Evolutionary conservation across 2,329 filamentous ascomycete species (phyloP), one percentile per base, ranked within the genome.

Genomic region (Ascochyta lentis): DNA sequence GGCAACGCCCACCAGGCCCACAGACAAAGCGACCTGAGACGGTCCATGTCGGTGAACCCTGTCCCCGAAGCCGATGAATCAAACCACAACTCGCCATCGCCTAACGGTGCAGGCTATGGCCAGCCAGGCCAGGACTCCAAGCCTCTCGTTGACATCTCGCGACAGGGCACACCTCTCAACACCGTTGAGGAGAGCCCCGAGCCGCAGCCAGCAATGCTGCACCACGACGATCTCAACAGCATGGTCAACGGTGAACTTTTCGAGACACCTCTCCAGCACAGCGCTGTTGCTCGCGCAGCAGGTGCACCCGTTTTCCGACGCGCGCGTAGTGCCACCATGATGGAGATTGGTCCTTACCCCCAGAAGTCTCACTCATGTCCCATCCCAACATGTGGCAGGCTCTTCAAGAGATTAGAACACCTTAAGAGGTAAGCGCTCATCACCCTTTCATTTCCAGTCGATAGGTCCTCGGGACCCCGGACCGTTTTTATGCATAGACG

Each of bases 341-440:
- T 96, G 89, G 95, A 99, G 77, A 86, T 97, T 61, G 92, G 92
- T 29, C 95, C 96, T 13, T 98, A 98, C 75, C 92, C 95, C 47
- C 92, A 96, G 74, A 99, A 99, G 79, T 96, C 93, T 37, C 95
- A 99, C 79, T 98, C 94, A 2, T 99, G 95, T 81, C 95, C 95
- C n/a, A 99, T 99, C 71, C 95, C 95, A 26, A 96, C 94, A 51
- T 99, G 95, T 76, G 95, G 95, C 50, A 89, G 95, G 71, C 86
- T 97, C 60, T 99, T 99, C 86, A 99, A 99, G 88, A 89, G 95
- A 78, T 86, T 99, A 82, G 95, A 99, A 82, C 95, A 99, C 81
- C 87, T 99, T 73, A 99, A 99, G 86, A 89, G 94, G 92, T 96
- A 91, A 87, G 90, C 83, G 73, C 72, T 65, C 69, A 69, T 68